Evolutionary conservation across 345 rosid species (phyloP).

Genomic region (Eucalyptus pumila): DNA sequence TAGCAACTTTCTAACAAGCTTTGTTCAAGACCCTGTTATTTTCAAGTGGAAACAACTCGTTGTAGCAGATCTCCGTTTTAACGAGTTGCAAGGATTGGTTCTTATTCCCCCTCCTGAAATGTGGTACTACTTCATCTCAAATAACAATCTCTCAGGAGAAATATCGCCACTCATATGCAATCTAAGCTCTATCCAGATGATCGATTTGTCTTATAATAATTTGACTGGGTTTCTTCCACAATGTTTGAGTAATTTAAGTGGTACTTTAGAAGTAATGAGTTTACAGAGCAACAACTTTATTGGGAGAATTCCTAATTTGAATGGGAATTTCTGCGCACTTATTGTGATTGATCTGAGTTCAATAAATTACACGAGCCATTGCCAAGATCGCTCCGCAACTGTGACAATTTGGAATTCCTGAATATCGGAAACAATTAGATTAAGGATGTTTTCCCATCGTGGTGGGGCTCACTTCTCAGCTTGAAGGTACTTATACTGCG

Average conservation of each 20-base stretch:
- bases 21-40: background rate
- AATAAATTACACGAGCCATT: background rate
- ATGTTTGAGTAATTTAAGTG: constrained; percentile 3
- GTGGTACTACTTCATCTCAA: background rate
- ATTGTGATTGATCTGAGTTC: background rate
- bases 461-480: background rate
- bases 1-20: too few relatives aligned
- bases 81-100: background rate
- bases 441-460: background rate
- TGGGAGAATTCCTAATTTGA: background rate
- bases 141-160: background rate
- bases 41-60: background rate
- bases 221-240: constrained; percentile 8
- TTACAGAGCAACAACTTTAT: background rate
- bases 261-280: background rate
- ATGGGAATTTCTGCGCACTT: background rate
- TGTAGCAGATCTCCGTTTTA: background rate
- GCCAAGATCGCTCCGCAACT: background rate
- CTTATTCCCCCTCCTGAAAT: background rate
- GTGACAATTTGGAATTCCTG: background rate
- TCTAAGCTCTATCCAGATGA: background rate
- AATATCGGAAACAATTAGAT: background rate
- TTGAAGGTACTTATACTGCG: background rate
- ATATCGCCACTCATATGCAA: background rate
- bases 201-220: constrained; percentile 10